Conservation (phyloP, 2,329 filamentous ascomycete genomes). For the Aspergillus transmontanensis region DNA sequence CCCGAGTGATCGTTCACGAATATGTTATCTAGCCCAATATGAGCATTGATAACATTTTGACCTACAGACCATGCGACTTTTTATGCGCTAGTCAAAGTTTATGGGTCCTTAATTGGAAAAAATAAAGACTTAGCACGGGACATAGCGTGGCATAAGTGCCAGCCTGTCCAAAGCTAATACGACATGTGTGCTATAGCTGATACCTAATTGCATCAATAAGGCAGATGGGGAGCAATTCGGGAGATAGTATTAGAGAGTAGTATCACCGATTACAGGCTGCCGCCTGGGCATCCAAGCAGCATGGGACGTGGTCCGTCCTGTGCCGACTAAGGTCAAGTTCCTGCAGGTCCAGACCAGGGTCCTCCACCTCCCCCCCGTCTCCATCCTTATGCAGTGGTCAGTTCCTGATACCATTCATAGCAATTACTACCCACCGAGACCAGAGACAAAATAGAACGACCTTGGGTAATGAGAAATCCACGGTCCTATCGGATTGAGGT, state of each 20-base stretch:
- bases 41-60: not conserved
- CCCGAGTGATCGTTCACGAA: not conserved
- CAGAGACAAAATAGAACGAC: not conserved
- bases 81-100: not conserved
- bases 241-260: not conserved
- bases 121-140: not conserved
- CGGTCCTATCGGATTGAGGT: not conserved
- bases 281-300: constrained; percentile 16
- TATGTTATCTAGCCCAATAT: not conserved
- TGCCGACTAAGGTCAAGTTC: constrained; percentile 20
- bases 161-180: not conserved
- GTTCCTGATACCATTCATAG: constrained; percentile 5
- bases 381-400: not conserved
- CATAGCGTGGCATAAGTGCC: not conserved
- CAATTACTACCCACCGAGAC: not conserved
- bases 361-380: constrained; percentile 15
- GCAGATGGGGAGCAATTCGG: not conserved
- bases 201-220: constrained; percentile 3
- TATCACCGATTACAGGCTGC: not conserved
- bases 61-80: not conserved
- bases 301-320: constrained; percentile 6
- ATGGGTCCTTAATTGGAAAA: not conserved
- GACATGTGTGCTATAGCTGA: not conserved
- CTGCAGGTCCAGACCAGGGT: constrained; percentile 23
- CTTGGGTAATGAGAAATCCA: not conserved